These are phyloP conservation scores for Prunus mongolica DNA, from an alignment of 306 rosid genomes.

Conservation along the genomic window DNA sequence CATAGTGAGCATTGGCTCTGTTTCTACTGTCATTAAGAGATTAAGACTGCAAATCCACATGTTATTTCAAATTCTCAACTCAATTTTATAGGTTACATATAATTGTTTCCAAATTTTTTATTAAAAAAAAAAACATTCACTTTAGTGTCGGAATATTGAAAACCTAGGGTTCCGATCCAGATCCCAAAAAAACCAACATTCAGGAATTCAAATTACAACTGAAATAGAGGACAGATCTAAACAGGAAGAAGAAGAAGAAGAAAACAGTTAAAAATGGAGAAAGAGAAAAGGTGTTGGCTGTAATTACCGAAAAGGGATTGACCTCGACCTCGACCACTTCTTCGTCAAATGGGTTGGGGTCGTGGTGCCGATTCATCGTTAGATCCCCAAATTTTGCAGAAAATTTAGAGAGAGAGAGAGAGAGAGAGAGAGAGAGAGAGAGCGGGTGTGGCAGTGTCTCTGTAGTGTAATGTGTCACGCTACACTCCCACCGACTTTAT, in stretches of 20 bases:
- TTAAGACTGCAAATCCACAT: not conserved
- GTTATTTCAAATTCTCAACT: not conserved
- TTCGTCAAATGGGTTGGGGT: conserved; percentile 95
- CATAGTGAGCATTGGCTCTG: not conserved
- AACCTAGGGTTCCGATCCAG: conserved; percentile 36
- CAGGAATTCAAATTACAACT: conserved; percentile 6
- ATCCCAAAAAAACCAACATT: conserved; percentile 2
- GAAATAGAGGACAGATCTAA: conserved; percentile 40
- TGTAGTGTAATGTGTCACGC: not conserved
- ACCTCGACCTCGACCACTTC: conserved; percentile 48
- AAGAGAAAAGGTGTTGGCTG: not conserved
- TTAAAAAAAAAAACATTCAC: not conserved
- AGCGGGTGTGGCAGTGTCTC: not conserved
- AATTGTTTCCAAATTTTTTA: not conserved
- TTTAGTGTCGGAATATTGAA: not conserved
- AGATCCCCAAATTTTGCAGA: conserved; percentile 51
- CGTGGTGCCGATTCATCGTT: conserved; percentile 80
- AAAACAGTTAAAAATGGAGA: not conserved
- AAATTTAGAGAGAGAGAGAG: conserved; percentile 16
- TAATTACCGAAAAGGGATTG: conserved; percentile 88
- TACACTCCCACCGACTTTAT: not conserved
- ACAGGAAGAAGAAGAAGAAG: not conserved
- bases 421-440: not conserved
- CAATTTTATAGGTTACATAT: not conserved
- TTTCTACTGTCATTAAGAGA: not conserved